A percentile compares a stretch with the other conserved stretches of the same genome.
These are phyloP conservation scores for Acanthamoeba divionensis DNA, from an alignment of 208 protist genomes.

Conservation along the genomic window DNA sequence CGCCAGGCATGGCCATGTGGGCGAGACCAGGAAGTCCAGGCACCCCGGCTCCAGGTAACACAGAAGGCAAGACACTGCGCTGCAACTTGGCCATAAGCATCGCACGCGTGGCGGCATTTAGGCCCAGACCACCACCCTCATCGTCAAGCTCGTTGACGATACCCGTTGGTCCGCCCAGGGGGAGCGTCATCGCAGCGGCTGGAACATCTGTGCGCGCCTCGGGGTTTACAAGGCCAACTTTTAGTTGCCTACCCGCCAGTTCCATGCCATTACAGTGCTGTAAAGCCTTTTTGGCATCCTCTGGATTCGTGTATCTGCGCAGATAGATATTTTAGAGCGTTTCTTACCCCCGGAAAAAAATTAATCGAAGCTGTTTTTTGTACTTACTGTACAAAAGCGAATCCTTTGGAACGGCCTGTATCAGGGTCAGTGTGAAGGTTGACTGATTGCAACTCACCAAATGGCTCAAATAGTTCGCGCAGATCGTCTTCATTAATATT, in stretches of 20 bases:
- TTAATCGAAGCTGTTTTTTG: background rate
- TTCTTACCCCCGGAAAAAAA: background rate
- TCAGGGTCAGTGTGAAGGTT: slow-evolving; percentile 55
- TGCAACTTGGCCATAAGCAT: slow-evolving; percentile 58
- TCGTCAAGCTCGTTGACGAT: slow-evolving; percentile 46
- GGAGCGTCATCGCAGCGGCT: background rate
- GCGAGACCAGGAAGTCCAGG: background rate
- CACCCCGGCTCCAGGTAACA: too few species aligned
- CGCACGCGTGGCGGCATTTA: slow-evolving; percentile 53
- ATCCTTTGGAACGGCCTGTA: slow-evolving; percentile 66
- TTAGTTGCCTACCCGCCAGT: slow-evolving; percentile 61
- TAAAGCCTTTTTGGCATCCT: slow-evolving; percentile 70
- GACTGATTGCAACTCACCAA: slow-evolving; percentile 62
- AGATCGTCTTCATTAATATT: slow-evolving; percentile 71
- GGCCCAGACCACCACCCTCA: slow-evolving; percentile 41
- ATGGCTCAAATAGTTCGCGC: slow-evolving; percentile 53
- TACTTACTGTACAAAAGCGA: slow-evolving; percentile 61
- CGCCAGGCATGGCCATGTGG: background rate
- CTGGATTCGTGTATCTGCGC: slow-evolving; percentile 62
- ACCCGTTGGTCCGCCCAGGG: background rate
- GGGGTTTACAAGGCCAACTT: slow-evolving; percentile 58
- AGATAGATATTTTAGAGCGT: too few species aligned
- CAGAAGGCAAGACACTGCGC: background rate
- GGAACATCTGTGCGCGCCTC: slow-evolving; percentile 8
- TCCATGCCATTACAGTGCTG: slow-evolving; percentile 69